Conservation (phyloP, 257 asterid genomes). For the Gynochthodes officinalis region DNA sequence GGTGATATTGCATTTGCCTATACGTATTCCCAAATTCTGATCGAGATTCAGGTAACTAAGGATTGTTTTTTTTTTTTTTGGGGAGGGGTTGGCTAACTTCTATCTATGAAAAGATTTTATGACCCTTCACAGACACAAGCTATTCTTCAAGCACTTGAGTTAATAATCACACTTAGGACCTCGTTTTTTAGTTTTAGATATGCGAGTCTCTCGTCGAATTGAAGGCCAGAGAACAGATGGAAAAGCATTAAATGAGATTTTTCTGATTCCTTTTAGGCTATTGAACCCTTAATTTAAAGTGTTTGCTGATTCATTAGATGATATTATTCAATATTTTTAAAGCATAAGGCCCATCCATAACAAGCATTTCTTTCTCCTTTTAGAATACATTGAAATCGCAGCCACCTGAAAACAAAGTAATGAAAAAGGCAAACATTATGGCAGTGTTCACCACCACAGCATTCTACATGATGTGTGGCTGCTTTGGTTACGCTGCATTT, state of each 20-base stretch:
- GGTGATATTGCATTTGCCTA: conserved; percentile 74
- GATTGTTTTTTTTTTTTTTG: too few relatives aligned
- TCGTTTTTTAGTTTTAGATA: neutral
- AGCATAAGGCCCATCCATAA: neutral
- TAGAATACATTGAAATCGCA: conserved; percentile 56
- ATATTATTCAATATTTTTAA: neutral
- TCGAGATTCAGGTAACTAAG: conserved; percentile 56
- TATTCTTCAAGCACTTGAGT: neutral
- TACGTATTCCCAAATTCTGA: conserved; percentile 56
- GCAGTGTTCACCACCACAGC: conserved; percentile 45
- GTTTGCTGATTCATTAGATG: neutral
- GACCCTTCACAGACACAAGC: neutral
- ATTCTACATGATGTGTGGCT: conserved; percentile 69
- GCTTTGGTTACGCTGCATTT: conserved; percentile 67
- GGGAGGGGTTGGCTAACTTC: too few relatives aligned
- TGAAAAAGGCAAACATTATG: conserved; percentile 55
- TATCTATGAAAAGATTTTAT: neutral
- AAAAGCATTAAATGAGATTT: neutral
- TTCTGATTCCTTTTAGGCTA: neutral
- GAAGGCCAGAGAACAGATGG: neutral
- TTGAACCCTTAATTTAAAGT: neutral
- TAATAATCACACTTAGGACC: neutral
- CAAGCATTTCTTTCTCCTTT: neutral
- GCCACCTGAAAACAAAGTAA: conserved; percentile 60
- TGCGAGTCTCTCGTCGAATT: neutral